Percentiles rank a stretch among this genome's conserved stretches.
Conservation (phyloP, 2,329 filamentous ascomycete species). For the Aspergillus brunneoviolaceus region DNA sequence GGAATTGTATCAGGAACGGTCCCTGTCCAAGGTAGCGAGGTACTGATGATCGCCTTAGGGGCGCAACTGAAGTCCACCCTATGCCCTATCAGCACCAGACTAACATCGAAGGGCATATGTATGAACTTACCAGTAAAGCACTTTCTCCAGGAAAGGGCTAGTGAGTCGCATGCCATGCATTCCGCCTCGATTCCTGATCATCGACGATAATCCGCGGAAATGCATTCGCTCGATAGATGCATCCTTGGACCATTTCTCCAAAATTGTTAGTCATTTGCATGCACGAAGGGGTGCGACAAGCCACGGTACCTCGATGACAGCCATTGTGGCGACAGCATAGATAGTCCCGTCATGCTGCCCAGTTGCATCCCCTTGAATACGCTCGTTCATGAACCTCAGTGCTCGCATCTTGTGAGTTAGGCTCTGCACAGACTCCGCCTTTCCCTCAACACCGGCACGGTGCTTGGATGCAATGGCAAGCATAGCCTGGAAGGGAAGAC, state of each 20-base stretch:
- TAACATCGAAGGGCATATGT: not conserved
- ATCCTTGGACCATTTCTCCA: conserved; percentile 37
- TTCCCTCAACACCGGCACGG: conserved; percentile 32
- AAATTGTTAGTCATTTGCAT: conserved; percentile 11
- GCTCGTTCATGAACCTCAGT: conserved; percentile 31
- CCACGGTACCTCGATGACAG: conserved; percentile 34
- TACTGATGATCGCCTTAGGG: conserved; percentile 29
- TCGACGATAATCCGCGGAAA: conserved; percentile 28
- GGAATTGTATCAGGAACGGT: conserved; percentile 24
- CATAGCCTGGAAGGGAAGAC: conserved; percentile 35
- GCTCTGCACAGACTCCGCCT: conserved; percentile 32
- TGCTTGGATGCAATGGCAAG: conserved; percentile 36
- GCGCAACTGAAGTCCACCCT: conserved; percentile 37
- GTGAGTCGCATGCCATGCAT: conserved; percentile 30
- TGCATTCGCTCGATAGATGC: conserved; percentile 31
- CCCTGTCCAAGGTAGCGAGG: conserved; percentile 33
- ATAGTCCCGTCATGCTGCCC: conserved; percentile 31
- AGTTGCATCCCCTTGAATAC: conserved; percentile 24
- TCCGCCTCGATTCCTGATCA: conserved; percentile 31
- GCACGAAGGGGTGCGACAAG: not conserved
- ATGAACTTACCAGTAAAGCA: conserved; percentile 33
- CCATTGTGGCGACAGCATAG: conserved; percentile 34
- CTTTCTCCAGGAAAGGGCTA: conserved; percentile 30
- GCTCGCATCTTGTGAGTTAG: conserved; percentile 36
- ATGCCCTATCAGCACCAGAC: conserved; percentile 3